A percentile compares a stretch with the other conserved stretches of the same genome.
phyloP scores from a whole-genome alignment of 352 stramenopile genomes.

The Globisporangium lucens region DNA sequence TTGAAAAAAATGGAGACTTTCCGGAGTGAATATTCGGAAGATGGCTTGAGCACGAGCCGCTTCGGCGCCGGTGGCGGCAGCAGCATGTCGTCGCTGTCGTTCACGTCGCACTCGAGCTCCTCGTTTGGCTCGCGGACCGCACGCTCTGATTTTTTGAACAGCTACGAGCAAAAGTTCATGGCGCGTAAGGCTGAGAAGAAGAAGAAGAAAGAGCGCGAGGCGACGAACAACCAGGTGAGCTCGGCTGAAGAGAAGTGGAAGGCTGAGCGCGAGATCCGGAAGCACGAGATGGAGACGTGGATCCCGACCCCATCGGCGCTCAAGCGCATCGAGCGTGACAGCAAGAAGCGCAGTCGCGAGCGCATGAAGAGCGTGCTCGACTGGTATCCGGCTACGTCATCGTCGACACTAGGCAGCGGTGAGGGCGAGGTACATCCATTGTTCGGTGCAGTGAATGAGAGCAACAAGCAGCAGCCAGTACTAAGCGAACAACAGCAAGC shows the following conservation, averaged over 20 bases:
- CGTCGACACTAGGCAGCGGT: not conserved
- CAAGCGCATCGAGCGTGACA: slow-evolving; percentile 27
- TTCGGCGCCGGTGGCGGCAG: slow-evolving; percentile 19
- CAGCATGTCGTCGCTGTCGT: slow-evolving; percentile 34
- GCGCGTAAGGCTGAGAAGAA: slow-evolving; percentile 51
- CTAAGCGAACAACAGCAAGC: slow-evolving; percentile 23
- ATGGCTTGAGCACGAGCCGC: slow-evolving; percentile 27
- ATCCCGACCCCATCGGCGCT: slow-evolving; percentile 35
- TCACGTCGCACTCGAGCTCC: slow-evolving; percentile 28
- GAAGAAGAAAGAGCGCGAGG: slow-evolving; percentile 41
- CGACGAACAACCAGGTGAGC: slow-evolving; percentile 35
- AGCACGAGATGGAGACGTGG: slow-evolving; percentile 57
- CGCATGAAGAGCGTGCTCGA: slow-evolving; percentile 39
- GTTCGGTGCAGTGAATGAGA: slow-evolving; percentile 21
- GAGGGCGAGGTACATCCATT: slow-evolving; percentile 38
- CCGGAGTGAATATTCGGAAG: slow-evolving; percentile 43
- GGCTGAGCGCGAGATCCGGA: slow-evolving; percentile 37
- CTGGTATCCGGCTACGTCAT: slow-evolving; percentile 39
- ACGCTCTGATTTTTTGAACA: slow-evolving; percentile 50
- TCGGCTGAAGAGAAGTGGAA: slow-evolving; percentile 44
- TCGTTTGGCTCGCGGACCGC: slow-evolving; percentile 34
- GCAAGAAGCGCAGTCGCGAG: slow-evolving; percentile 38
- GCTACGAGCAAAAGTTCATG: slow-evolving; percentile 56
- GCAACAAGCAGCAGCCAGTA: not conserved
- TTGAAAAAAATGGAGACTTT: slow-evolving; percentile 23